Evolutionary conservation across 2,329 filamentous ascomycete species (phyloP), one percentile per base, ranked within the genome.

Genomic region (Aspergillus aculeatus): DNA sequence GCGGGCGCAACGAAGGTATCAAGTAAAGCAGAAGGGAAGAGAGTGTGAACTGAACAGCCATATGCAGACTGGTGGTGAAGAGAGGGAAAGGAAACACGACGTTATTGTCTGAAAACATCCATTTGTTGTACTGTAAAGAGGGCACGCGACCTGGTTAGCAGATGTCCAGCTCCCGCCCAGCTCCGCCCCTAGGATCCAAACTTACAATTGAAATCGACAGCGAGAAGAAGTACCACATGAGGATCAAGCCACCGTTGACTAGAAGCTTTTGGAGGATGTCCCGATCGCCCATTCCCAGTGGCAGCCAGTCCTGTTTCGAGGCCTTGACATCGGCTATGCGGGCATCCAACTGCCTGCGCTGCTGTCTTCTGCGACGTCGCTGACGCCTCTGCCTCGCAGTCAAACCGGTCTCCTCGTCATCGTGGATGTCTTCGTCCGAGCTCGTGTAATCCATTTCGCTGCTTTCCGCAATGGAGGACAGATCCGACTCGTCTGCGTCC

Each of bases 51-150:
- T 99, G 95, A 53, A 99, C 92, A 23, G 93, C 80, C 93, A 98
- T 98, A 79, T 99, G 95, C 74, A 95, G 82, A 64, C 91, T 91
- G 3, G 95, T 99, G 11, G 93, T 96, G 77, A 98, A 98, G 53
- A 99, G 84, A 44, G 95, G 95, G 71, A 95, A 98, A 54, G 91
- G 88, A 74, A 99, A 99, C 77, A 97, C 89, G 67, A 96, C 85
- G 66, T 89, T 86, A 66, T 89, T 84, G 62, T 89, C 84, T 70
- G 91, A 90, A 78, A 99, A 98, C 94, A 99, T 98, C 95, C 95
- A 98, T 80, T 97, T 98, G 84, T 99, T 99, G 82, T 98, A 99
- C 89, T 95, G 68, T 41, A 21, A 21, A 14, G 19, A 14, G 16
- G 16, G 38, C 38, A 41, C 38, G 38, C 38, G 38, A 41, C 38